These are phyloP conservation scores for Xylaria curta DNA, from an alignment of 495 filamentous ascomycete genomes.

Conservation along the genomic window DNA sequence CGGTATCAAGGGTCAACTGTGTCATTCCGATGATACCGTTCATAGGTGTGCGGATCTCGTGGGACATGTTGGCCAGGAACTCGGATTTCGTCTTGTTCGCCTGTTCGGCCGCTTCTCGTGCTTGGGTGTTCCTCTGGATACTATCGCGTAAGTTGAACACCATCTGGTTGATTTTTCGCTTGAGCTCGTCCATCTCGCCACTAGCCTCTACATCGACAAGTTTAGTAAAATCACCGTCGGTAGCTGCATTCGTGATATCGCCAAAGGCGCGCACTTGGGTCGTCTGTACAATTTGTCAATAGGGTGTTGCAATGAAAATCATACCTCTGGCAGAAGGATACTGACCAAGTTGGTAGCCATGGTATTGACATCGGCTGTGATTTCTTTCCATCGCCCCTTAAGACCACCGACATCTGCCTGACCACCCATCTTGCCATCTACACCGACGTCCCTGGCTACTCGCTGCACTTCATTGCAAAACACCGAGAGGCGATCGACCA, in stretches of 20 bases:
- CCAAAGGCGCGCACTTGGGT: conserved; percentile 98
- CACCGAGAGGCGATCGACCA: conserved; percentile 94
- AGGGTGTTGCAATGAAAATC: not conserved
- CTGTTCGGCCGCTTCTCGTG: conserved; percentile 93
- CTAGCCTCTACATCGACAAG: conserved; percentile 98
- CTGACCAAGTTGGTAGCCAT: conserved; percentile 91
- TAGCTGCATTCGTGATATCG: conserved; percentile 96
- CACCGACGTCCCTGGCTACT: conserved; percentile 95
- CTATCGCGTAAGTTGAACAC: conserved; percentile 93
- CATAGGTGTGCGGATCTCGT: conserved; percentile 99
- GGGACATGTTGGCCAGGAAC: conserved; percentile 98
- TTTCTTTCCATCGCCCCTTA: conserved; percentile 96
- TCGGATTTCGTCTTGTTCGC: conserved; percentile 99
- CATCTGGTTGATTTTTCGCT: conserved; percentile 99
- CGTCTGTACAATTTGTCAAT: conserved; percentile 55
- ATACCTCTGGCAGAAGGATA: not conserved
- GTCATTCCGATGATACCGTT: conserved; percentile 90
- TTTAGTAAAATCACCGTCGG: conserved; percentile 95
- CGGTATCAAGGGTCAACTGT: conserved; percentile 94
- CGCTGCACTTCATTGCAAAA: conserved; percentile 98
- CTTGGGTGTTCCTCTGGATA: conserved; percentile 97
- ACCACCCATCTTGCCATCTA: conserved; percentile 98
- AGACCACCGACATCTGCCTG: conserved; percentile 95
- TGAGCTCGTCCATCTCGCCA: conserved; percentile 98
- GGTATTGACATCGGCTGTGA: conserved; percentile 96